Evolutionary conservation across 805 yeast genomes (phyloP), one percentile per base, ranked within the genome.

Genomic region (Metschnikowia orientalis): DNA sequence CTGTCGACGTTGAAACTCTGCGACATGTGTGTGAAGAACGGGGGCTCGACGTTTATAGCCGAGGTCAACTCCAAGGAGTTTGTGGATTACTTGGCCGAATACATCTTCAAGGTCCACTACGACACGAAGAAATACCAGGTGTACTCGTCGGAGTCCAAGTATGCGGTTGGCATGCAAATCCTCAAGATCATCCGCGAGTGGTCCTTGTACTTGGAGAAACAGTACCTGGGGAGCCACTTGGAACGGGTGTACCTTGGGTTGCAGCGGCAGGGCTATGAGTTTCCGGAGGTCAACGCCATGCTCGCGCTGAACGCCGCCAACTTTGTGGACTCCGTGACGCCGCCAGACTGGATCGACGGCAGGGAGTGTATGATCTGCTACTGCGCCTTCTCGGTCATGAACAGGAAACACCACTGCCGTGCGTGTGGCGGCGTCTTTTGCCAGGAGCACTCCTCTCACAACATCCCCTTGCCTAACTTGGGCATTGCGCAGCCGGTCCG

Each of bases 291-390:
- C 17, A 55, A 57, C 21, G 36, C 35, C 12, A 34, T 34, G 9
- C 33, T 38, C 17, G 66, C 71, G 4, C 52, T 52, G 18, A 51
- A 60, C 14, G 68, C 67, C 30, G 56, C 67, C 19, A 61, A 62
- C 12, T 77, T 89, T 55, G 75, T 90, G 30, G 97, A 90, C 49
- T 75, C 95, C 2, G 82, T 78, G 41, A 89, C 89, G 4, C 97
- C 98, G 2, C 97, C 98, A 0, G 97, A 88, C 47, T 92, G 98
- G 98, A 80, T 84, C 14, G 98, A 92, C 51, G 82, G 89, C 8
- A 95, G 87, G 48, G 86, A 86, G 3, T 92, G 98, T 58, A 89
- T 92, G 97, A 77, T 86, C 35, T 87, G 97, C 46, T 87, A 94
- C 32, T 76, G 70, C 25, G 63, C 79, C 10, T 92, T 92, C 53